A percentile compares a stretch with the other conserved stretches of the same genome.
phyloP scores from a whole-genome alignment of 1,284 basidiomycete species.

The Leccinum ponderosum region DNA sequence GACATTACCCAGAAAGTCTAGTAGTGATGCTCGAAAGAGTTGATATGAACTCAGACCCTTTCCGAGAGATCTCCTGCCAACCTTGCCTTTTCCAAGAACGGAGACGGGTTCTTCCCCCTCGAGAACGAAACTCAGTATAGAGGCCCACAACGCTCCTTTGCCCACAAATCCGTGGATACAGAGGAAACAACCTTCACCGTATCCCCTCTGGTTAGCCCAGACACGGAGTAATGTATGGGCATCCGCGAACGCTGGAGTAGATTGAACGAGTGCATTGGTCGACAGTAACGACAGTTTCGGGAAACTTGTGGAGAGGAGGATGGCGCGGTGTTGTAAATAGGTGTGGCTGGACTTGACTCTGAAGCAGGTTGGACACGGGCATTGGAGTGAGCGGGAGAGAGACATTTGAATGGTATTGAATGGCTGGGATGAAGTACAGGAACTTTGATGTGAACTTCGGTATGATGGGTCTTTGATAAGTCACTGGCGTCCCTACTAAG shows the following conservation, averaged over 20 bases:
- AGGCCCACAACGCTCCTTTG: conserved; percentile 69
- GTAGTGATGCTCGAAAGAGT: conserved; percentile 75
- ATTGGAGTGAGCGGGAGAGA: conserved; percentile 79
- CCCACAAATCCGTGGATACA: conserved; percentile 71
- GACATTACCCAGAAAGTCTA: conserved; percentile 68
- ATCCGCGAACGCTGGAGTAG: conserved; percentile 68
- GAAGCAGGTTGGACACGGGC: conserved; percentile 46
- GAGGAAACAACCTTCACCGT: conserved; percentile 50
- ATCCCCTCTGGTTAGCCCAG: conserved; percentile 90
- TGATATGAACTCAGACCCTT: conserved; percentile 85
- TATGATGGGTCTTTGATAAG: conserved; percentile 64
- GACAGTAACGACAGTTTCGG: conserved; percentile 71
- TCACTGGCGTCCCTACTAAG: conserved; percentile 53
- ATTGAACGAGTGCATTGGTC: conserved; percentile 64
- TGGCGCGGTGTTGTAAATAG: conserved; percentile 74
- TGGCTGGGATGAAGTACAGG: conserved; percentile 60
- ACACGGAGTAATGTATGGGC: conserved; percentile 82
- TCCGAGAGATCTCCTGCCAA: conserved; percentile 55
- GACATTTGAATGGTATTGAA: conserved; percentile 62
- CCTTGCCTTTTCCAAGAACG: conserved; percentile 26
- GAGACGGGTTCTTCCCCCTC: conserved; percentile 59
- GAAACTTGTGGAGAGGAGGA: conserved; percentile 63
- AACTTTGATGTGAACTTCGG: conserved; percentile 68
- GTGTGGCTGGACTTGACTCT: conserved; percentile 49
- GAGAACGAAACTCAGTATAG: conserved; percentile 71